These are phyloP conservation scores for Didymella glomerata DNA, from an alignment of 2,329 filamentous ascomycete genomes.

Conservation along the genomic window DNA sequence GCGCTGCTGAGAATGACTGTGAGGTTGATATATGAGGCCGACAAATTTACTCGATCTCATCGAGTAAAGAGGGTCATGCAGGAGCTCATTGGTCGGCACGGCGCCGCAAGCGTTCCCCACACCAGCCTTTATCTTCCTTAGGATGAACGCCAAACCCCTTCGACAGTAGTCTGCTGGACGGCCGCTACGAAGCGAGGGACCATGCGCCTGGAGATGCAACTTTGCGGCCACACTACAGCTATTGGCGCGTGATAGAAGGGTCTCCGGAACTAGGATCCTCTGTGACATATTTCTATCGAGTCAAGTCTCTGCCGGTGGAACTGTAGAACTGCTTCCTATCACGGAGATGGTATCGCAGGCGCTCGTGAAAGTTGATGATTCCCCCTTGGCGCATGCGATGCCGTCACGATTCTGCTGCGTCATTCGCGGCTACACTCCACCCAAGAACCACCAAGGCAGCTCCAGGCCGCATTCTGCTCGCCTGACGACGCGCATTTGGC, in stretches of 20 bases:
- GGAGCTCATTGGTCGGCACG: conserved; percentile 27
- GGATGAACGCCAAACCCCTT: conserved; percentile 20
- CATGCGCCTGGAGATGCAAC: conserved; percentile 24
- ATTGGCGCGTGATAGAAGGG: conserved; percentile 35
- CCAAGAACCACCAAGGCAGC: conserved; percentile 12
- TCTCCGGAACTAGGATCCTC: conserved; percentile 17
- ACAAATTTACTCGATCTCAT: conserved; percentile 41
- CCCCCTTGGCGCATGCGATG: conserved; percentile 24
- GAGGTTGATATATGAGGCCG: conserved; percentile 27
- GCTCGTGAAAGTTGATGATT: conserved; percentile 17
- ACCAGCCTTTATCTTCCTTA: conserved; percentile 34
- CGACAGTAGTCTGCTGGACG: conserved; percentile 11
- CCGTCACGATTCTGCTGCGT: conserved; percentile 25
- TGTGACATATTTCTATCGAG: conserved; percentile 46
- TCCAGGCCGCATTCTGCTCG: conserved; percentile 16
- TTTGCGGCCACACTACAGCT: conserved; percentile 16
- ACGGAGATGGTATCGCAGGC: conserved; percentile 22
- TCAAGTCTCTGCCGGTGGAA: conserved; percentile 27
- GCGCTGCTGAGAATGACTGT: conserved; percentile 15
- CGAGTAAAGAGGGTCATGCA: conserved; percentile 34
- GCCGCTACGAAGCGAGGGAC: conserved; percentile 23
- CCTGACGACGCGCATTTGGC: conserved; percentile 7
- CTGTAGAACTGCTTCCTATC: conserved; percentile 21
- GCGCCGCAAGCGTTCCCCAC: conserved; percentile 33
- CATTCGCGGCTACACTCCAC: conserved; percentile 24